A percentile compares a stretch with the other conserved stretches of the same genome.
Evolutionary conservation across 257 asterid species (phyloP).

Genomic region (Salvia rosmarinus): DNA sequence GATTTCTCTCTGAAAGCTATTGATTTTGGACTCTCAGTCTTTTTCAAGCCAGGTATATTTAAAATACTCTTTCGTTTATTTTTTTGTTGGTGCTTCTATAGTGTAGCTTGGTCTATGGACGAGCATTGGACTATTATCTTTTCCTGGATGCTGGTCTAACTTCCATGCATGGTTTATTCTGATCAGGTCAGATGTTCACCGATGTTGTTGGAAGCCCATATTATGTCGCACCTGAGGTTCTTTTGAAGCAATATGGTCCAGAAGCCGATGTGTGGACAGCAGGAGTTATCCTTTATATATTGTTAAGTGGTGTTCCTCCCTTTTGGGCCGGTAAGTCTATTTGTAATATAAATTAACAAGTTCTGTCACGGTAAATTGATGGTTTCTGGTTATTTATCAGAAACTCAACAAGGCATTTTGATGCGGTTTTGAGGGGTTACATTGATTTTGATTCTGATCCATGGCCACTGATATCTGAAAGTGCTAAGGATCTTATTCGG

Average conservation of each 20-base stretch:
- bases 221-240: conserved; percentile 98
- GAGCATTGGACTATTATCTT: neutral
- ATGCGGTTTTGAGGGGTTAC: conserved; percentile 47
- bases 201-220: conserved; percentile 99
- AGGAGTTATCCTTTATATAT: conserved; percentile 88
- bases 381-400: conserved; percentile 45
- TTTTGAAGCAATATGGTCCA: conserved; percentile 86
- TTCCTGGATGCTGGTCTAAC: conserved; percentile 20
- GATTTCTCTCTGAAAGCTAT: conserved; percentile 97
- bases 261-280: conserved; percentile 99
- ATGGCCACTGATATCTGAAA: conserved; percentile 51
- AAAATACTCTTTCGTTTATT: neutral
- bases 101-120: conserved; percentile 12
- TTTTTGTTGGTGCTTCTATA: conserved; percentile 9
- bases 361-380: conserved; percentile 25
- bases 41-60: conserved; percentile 86
- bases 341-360: neutral
- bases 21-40: conserved; percentile 95
- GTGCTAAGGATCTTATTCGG: conserved; percentile 48
- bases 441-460: conserved; percentile 53
- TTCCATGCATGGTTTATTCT: conserved; percentile 24
- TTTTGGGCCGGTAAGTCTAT: conserved; percentile 90
- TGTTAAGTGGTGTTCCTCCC: conserved; percentile 96
- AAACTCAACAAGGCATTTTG: conserved; percentile 48
- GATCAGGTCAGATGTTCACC: conserved; percentile 81